Base-by-base conservation (phyloP, 1,139 yeast genomes). In the Barnettozyma hawaiiensis region DNA sequence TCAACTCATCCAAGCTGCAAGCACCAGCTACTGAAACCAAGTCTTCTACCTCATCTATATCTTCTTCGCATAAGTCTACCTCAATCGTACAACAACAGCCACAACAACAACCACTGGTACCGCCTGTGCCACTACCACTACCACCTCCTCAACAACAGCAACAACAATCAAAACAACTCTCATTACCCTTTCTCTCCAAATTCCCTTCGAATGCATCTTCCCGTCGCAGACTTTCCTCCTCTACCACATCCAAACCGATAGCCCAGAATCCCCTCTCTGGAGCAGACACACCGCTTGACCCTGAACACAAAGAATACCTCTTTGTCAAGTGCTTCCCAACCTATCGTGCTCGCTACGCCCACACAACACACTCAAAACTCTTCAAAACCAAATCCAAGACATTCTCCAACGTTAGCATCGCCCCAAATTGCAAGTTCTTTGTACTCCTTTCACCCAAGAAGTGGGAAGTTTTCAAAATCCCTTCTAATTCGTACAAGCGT, bases 281-380 rank as follows among this genome's bases (percentile, higher is more conserved):
- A 24, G 22, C 15, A 15, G 24, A 11, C 26, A 12, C 35, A 11
- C 10, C 38, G 19, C 21, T 20, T 9, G 35, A 39, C 27, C 47
- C 50, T 22, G 52, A 51, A 32, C 50, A 51, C 35, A 50, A 52
- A 31, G 95, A 85, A 59, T 70, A 75, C 50, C 71, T 80, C 45
- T 86, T 81, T 61, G 78, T 81, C 15, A 82, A 81, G 54, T 85
- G 94, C 53, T 89, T 86, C 64, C 97, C 97, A 2, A 76, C 80
- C 45, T 85, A 84, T 59, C 69, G 96, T 44, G 81, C 82, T 55
- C 70, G 79, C 41, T 70, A 75, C 32, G 78, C 81, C 31, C 81
- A 74, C 59, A 72, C 75, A 19, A 81, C 92, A 0, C 90, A 81
- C 51, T 77, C 78, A 23, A 63, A 67, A 60, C 54, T 70, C 37